phyloP scores from a whole-genome alignment of 192 early-diverging fungal genomes.

The Backusella westeae region DNA sequence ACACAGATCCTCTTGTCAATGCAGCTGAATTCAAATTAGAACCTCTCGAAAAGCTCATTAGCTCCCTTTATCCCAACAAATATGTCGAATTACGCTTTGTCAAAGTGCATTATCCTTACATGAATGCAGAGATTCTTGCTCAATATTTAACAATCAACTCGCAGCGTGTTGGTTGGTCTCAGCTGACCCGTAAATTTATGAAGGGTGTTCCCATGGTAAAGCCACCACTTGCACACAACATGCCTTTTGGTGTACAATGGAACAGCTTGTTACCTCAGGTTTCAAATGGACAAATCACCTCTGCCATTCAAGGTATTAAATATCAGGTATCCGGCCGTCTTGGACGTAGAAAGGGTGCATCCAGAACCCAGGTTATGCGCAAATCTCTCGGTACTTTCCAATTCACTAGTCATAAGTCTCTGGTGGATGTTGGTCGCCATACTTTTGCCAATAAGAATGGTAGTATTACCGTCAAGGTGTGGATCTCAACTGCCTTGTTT shows the following conservation, averaged over 20 bases:
- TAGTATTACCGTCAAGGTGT: slow-evolving; percentile 42
- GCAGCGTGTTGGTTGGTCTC: slow-evolving; percentile 30
- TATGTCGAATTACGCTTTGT: slow-evolving; percentile 34
- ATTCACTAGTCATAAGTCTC: slow-evolving; percentile 36
- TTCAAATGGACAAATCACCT: slow-evolving; percentile 29
- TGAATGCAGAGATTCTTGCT: slow-evolving; percentile 42
- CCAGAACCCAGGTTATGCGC: slow-evolving; percentile 32
- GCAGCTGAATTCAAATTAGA: slow-evolving; percentile 25
- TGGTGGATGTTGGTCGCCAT: slow-evolving; percentile 40
- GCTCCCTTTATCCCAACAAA: slow-evolving; percentile 34
- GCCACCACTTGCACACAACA: slow-evolving; percentile 33
- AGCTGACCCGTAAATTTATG: slow-evolving; percentile 40
- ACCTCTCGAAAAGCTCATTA: slow-evolving; percentile 35
- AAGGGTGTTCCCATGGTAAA: slow-evolving; percentile 38
- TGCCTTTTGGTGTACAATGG: slow-evolving; percentile 38
- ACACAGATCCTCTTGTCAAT: slow-evolving; percentile 31
- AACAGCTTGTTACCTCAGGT: slow-evolving; percentile 35
- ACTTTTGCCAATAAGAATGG: slow-evolving; percentile 42
- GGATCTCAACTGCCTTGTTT: slow-evolving; percentile 38
- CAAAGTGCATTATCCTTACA: slow-evolving; percentile 38
- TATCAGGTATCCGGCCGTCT: slow-evolving; percentile 39
- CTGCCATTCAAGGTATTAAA: slow-evolving; percentile 42
- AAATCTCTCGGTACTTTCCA: slow-evolving; percentile 42
- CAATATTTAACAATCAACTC: slow-evolving; percentile 39
- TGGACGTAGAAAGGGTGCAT: slow-evolving; percentile 37